phyloP scores from a whole-genome alignment of 176 grass and related monocot species.

The Miscanthus lutarioriparius region DNA sequence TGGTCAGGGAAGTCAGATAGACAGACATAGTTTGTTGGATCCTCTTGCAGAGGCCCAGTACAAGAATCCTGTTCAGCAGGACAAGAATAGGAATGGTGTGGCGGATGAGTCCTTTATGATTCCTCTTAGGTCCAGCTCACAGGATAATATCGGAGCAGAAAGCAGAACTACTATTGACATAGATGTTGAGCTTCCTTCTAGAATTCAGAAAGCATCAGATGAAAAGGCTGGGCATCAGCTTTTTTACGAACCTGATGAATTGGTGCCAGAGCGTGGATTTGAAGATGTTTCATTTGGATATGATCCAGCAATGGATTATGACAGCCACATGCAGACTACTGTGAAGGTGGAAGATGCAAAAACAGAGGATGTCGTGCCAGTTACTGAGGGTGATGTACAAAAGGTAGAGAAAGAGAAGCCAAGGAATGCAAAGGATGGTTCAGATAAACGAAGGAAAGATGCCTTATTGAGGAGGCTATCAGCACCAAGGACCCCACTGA shows the following conservation, averaged over 20 bases:
- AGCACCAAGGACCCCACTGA: constrained; percentile 52
- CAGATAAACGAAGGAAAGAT: constrained; percentile 82
- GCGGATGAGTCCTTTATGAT: constrained; percentile 89
- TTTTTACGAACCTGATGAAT: constrained; percentile 82
- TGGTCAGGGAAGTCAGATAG: constrained; percentile 60
- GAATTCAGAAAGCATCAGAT: constrained; percentile 35
- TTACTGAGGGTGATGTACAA: constrained; percentile 50
- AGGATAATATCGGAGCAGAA: constrained; percentile 52
- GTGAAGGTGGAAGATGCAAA: constrained; percentile 47
- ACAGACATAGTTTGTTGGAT: constrained; percentile 56
- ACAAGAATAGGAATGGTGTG: constrained; percentile 49
- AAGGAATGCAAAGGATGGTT: constrained; percentile 57
- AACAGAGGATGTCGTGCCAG: constrained; percentile 44
- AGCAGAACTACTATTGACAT: constrained; percentile 70
- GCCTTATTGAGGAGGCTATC: constrained; percentile 54
- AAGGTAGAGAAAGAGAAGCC: constrained; percentile 65
- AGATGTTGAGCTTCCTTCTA: constrained; percentile 67
- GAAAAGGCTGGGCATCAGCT: constrained; percentile 50
- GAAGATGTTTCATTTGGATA: constrained; percentile 69
- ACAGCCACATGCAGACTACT: constrained; percentile 51
- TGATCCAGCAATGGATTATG: constrained; percentile 85
- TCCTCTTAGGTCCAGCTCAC: constrained; percentile 65
- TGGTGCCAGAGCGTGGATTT: constrained; percentile 70
- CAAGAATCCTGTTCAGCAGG: constrained; percentile 44
- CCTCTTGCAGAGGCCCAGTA: constrained; percentile 67